phyloP scores from a whole-genome alignment of 2,329 filamentous ascomycete species.

The Trichoderma lentiforme region DNA sequence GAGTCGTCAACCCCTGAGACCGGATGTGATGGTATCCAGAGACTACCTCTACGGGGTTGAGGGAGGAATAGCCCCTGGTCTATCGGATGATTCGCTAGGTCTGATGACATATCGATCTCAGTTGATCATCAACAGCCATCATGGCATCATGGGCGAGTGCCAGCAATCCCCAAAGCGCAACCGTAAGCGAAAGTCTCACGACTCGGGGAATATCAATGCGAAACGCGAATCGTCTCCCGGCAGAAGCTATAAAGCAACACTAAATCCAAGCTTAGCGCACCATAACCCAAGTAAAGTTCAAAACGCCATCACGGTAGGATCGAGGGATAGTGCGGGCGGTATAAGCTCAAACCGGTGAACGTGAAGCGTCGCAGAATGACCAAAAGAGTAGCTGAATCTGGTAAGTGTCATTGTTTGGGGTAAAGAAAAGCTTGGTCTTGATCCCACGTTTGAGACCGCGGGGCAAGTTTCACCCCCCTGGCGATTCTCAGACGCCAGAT shows the following conservation, averaged over 20 bases:
- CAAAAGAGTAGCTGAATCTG: neutral
- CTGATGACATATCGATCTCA: neutral
- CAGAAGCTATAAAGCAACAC: neutral
- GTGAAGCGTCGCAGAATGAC: conserved; percentile 5
- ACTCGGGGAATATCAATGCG: neutral
- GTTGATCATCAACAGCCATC: neutral
- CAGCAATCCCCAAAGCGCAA: neutral
- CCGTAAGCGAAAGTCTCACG: neutral
- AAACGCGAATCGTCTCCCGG: conserved; percentile 5
- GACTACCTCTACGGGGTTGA: neutral
- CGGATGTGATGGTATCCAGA: conserved; percentile 20
- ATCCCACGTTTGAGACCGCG: conserved; percentile 2
- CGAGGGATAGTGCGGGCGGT: neutral
- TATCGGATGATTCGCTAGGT: neutral
- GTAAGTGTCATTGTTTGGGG: neutral
- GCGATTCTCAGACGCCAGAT: conserved; percentile 24
- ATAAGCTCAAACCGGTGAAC: neutral
- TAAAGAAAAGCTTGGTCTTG: neutral
- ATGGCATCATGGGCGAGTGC: neutral
- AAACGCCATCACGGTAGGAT: neutral
- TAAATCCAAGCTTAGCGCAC: neutral
- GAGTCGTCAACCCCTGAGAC: conserved; percentile 20
- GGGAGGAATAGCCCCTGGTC: conserved; percentile 1
- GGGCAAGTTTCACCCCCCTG: conserved; percentile 11
- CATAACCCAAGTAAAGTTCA: neutral